Base-by-base conservation (phyloP, 2,329 filamentous ascomycete species). In the Fusarium sp. region DNA sequence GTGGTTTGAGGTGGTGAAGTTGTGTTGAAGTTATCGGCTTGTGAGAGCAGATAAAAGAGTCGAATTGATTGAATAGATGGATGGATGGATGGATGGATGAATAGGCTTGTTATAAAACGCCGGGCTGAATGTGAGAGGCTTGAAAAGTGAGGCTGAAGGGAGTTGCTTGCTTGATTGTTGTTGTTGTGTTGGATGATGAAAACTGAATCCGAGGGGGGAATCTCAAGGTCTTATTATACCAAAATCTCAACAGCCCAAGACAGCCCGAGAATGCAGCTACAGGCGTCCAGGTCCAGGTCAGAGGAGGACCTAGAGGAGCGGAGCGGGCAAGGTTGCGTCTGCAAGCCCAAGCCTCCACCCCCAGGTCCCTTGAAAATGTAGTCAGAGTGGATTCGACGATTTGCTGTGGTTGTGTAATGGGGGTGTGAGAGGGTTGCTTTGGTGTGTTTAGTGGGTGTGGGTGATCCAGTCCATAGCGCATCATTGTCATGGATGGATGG, bases 171-270 rank as follows among this genome's bases (percentile, higher is more conserved):
- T 53, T 49, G 28, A 43, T 56, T 50, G 45, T 55, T 66, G 44
- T 61, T 52, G 39, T 57, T 32, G 26, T 56, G 32, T 34, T 43
- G 42, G 32, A 48, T 63, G 51, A 63, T 51, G 28, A 28, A 36
- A 48, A 52, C 3, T 20, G 10, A n/a, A 4, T 14, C 39, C 1
- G 36, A 62, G 19, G 49, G 57, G 63, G 68, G 52, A 38, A 62
- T 62, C 19, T 38, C 46, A 48, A 42, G 57, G 59, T 70, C 70
- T 73, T 73, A 73, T 62, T 73, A 73, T 73, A 73, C 68, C 50
- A 56, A 39, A 59, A 49, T 26, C 36, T 24, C 24, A 39, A 42
- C 53, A 42, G 60, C 19, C 38, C n/a, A 47, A 38, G 28, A 44
- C 36, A 54, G 8, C 23, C 23, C 20, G 5, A 42, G 30, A 48